Conservation (phyloP, 164 flowering plant species). For the Liriodendron chinense region DNA sequence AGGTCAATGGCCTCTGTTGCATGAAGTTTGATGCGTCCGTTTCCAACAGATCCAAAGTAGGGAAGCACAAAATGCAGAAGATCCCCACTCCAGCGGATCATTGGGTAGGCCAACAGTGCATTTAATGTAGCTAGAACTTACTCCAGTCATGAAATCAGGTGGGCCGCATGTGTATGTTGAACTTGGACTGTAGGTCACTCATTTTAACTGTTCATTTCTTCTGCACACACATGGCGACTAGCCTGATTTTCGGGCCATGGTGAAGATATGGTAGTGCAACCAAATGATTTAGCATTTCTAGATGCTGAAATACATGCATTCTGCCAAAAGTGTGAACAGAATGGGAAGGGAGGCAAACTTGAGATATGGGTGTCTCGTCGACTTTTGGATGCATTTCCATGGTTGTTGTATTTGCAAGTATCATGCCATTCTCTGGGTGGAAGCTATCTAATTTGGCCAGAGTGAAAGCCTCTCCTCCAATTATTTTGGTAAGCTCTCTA, state of each 20-base stretch:
- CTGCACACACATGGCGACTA: no score
- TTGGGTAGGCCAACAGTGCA: no score
- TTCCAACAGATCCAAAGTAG: not conserved
- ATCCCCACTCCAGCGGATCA: not conserved
- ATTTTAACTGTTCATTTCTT: no score
- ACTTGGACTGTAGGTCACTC: not conserved
- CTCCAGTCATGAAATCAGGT: not conserved
- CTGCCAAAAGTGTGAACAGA: not conserved
- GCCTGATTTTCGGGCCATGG: not conserved
- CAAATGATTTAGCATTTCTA: not conserved
- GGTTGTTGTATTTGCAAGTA: slow-evolving; percentile 95
- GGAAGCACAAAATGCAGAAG: not conserved
- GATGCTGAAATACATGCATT: not conserved
- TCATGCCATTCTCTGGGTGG: slow-evolving; percentile 80
- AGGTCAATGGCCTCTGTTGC: no score
- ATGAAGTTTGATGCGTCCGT: no score
- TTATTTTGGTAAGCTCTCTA: slow-evolving; percentile 63
- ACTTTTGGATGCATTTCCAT: slow-evolving; percentile 91
- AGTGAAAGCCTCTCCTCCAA: slow-evolving; percentile 81
- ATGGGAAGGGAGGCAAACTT: slow-evolving; percentile 45
- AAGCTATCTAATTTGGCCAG: slow-evolving; percentile 58
- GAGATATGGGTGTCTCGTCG: slow-evolving; percentile 83
- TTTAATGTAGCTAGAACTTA: not conserved
- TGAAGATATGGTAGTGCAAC: not conserved
- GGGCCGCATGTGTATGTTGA: not conserved